Percentiles rank a stretch among this genome's conserved stretches.
Evolutionary conservation across 2,329 filamentous ascomycete species (phyloP).

Genomic region (Hortaea werneckii): DNA sequence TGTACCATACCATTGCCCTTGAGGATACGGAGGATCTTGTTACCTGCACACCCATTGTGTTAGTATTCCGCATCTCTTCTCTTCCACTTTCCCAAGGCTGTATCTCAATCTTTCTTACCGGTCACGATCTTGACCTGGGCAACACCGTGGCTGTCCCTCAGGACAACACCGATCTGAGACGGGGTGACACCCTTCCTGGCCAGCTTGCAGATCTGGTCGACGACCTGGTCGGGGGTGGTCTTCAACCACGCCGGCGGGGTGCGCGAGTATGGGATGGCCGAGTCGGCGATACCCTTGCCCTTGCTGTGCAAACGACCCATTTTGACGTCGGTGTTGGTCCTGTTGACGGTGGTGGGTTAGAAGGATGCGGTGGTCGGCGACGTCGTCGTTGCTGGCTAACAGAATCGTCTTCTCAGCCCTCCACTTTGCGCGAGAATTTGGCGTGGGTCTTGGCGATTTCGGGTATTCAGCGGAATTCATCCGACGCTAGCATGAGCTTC

Average conservation of each 20-base stretch:
- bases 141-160: conserved; percentile 96
- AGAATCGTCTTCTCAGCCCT: too few species aligned
- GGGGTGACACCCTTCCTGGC: conserved; percentile 98
- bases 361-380: neutral
- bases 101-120: conserved; percentile 50
- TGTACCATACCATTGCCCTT: conserved; percentile 85
- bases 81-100: too few species aligned
- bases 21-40: conserved; percentile 99
- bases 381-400: neutral
- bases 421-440: too few species aligned
- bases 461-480: too few species aligned
- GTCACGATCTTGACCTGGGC: conserved; percentile 97
- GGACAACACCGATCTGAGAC: conserved; percentile 97
- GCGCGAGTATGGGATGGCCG: conserved; percentile 94
- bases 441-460: neutral
- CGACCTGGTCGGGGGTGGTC: conserved; percentile 95
- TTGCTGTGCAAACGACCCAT: conserved; percentile 99
- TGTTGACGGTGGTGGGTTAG: neutral
- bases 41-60: conserved; percentile 50
- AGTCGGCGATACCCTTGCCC: conserved; percentile 97
- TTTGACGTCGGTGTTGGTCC: conserved; percentile 25
- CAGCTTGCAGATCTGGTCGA: conserved; percentile 98
- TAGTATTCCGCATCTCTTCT: conserved; percentile 3
- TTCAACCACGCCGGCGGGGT: conserved; percentile 90
- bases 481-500: too few species aligned